These are phyloP conservation scores for Solanum hybrid DNA, from an alignment of 305 asterid genomes.

Conservation along the genomic window DNA sequence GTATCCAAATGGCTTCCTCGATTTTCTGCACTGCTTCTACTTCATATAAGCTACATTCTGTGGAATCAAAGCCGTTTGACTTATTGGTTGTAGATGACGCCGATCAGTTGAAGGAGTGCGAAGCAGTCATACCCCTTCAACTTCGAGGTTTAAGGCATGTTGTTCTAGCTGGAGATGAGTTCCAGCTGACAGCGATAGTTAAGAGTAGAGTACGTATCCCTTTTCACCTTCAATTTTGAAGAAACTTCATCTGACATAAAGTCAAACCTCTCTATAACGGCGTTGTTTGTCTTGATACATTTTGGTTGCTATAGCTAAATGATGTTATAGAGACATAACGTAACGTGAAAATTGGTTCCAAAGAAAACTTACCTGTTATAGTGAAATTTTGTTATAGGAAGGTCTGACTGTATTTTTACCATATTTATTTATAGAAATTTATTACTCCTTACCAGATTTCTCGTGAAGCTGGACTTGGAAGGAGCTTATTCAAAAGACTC, in stretches of 20 bases:
- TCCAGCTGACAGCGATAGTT: conserved; percentile 42
- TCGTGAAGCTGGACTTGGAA: conserved; percentile 49
- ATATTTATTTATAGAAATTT: background rate
- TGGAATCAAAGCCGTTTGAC: conserved; percentile 28
- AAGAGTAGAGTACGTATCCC: conserved; percentile 40
- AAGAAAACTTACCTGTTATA: background rate
- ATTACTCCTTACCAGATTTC: conserved; percentile 26
- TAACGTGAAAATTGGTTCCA: background rate
- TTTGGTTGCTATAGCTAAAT: background rate
- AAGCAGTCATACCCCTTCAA: conserved; percentile 50
- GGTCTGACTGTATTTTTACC: background rate
- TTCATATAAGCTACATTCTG: conserved; percentile 31
- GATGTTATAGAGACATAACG: background rate
- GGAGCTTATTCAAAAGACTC: conserved; percentile 66
- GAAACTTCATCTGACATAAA: background rate
- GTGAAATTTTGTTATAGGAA: background rate
- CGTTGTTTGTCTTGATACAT: background rate
- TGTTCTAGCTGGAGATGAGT: conserved; percentile 56
- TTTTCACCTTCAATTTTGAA: background rate
- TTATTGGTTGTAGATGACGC: conserved; percentile 62
- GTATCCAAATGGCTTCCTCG: conserved; percentile 38
- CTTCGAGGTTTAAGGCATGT: conserved; percentile 36
- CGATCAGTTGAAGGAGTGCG: conserved; percentile 57
- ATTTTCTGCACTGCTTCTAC: conserved; percentile 58
- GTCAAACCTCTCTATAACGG: background rate